Conservation (phyloP, 179 eudicot species). For the Spinacia oleracea region DNA sequence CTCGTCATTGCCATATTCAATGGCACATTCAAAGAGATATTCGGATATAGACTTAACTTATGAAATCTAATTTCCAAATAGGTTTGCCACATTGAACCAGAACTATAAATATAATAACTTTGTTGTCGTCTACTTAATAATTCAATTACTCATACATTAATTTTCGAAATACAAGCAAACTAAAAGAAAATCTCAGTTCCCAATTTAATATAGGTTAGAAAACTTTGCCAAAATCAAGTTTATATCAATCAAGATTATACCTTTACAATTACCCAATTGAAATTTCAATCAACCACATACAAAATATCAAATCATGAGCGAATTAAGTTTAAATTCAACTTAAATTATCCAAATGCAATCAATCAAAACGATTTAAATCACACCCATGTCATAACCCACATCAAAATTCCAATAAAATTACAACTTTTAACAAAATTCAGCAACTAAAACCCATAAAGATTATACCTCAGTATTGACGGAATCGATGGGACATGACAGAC, state of each 20-base stretch:
- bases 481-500: no score
- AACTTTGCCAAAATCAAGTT: no score
- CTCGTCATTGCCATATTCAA: no score
- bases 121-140: not conserved
- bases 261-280: not conserved
- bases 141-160: not conserved
- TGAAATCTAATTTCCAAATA: no score
- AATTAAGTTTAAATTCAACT: not conserved
- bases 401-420: not conserved
- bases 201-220: no score
- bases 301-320: not conserved
- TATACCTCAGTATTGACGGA: no score
- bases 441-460: no score
- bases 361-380: not conserved
- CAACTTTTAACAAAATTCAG: not conserved
- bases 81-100: not conserved
- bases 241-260: not conserved
- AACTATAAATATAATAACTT: not conserved
- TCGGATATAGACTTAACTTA: no score
- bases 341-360: not conserved
- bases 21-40: no score
- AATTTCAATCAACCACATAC: not conserved
- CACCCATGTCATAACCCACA: not conserved
- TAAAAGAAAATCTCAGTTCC: not conserved
- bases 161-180: not conserved